Conservation (phyloP, 768 basidiomycete genomes). For the Rickenella mellea region DNA sequence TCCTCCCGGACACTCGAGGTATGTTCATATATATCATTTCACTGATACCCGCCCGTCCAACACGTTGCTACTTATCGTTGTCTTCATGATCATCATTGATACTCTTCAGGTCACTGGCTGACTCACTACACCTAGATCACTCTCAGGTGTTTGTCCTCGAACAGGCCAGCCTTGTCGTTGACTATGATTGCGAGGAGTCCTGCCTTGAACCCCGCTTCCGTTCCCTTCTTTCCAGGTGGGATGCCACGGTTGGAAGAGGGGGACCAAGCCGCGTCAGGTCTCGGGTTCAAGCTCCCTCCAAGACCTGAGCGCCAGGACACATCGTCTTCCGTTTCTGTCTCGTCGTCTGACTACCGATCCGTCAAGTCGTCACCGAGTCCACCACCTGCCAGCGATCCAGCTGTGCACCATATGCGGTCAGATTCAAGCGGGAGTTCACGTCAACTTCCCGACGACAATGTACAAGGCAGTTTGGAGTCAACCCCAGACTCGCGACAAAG, state of each 20-base stretch:
- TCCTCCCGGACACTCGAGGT: background rate
- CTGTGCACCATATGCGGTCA: slow-evolving; percentile 30
- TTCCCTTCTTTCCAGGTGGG: slow-evolving; percentile 76
- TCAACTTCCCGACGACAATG: slow-evolving; percentile 25
- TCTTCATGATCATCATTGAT: slow-evolving; percentile 5
- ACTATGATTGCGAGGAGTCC: slow-evolving; percentile 64
- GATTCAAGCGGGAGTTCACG: slow-evolving; percentile 18
- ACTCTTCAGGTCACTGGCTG: slow-evolving; percentile 8
- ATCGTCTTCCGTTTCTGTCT: slow-evolving; percentile 46
- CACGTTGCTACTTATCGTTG: too few relatives aligned
- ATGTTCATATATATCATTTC: background rate
- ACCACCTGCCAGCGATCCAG: background rate
- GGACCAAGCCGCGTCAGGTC: slow-evolving; percentile 27
- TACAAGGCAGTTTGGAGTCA: slow-evolving; percentile 10
- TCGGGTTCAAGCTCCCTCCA: slow-evolving; percentile 36
- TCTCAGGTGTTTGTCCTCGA: slow-evolving; percentile 27
- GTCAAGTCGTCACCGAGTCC: slow-evolving; percentile 62
- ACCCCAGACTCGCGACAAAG: slow-evolving; percentile 10
- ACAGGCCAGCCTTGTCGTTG: slow-evolving; percentile 23
- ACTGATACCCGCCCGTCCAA: slow-evolving; percentile 6
- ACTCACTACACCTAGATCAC: slow-evolving; percentile 11
- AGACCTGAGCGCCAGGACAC: slow-evolving; percentile 20
- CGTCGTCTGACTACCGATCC: slow-evolving; percentile 58
- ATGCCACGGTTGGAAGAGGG: slow-evolving; percentile 51
- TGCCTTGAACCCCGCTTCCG: slow-evolving; percentile 72